Evolutionary conservation across 164 flowering plant species (phyloP), one percentile per base, ranked within the genome.

Genomic region (Sedum album): DNA sequence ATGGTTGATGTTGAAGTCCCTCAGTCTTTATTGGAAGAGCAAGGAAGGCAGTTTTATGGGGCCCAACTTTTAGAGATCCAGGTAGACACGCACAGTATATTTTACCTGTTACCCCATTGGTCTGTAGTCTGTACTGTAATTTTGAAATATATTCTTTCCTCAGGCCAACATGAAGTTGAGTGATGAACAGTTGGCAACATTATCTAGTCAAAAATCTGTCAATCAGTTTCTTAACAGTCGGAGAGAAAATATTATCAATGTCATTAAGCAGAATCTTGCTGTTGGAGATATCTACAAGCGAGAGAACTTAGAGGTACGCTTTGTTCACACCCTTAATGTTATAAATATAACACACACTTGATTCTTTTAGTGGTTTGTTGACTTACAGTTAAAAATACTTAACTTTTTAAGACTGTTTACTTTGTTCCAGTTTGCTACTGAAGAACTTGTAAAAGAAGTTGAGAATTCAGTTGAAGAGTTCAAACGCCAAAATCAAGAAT

Each of bases 21-120:
- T 42, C 85, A 39, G 62, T 82, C 91, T 35, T 71, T 90, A 80
- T 87, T 91, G 78, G 96, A 94, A 79, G 98, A 94, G 74, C 93
- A 88, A 84, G 96, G 93, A 60, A 81, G 90, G 72, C 91, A 86
- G 75, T 83, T 88, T 49, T 94, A 91, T 82, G 98, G 96, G 79
- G 88, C 96, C 67, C 80, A 78, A 68, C 90, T 94, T 68, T 65
- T 94, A 62, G 77, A 94, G 77, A 75, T 90, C 57, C 98, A 93
- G 98, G 98, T 88, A 20, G 65, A 66, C 7, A n/a, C n/a, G n/a
- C n/a, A 31, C 68, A n/a, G 13, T 44, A 13, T 4, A 0, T 31
- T 35, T 13, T 31, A 42, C 36, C 13, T 30, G 17, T 42, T 7
- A 5, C 11, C 20, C 49, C 33, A 0, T 23, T 63, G 13, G 31